These are phyloP conservation scores for Mortierella sp. DNA, from an alignment of 371 early-diverging fungal genomes.

Conservation along the genomic window DNA sequence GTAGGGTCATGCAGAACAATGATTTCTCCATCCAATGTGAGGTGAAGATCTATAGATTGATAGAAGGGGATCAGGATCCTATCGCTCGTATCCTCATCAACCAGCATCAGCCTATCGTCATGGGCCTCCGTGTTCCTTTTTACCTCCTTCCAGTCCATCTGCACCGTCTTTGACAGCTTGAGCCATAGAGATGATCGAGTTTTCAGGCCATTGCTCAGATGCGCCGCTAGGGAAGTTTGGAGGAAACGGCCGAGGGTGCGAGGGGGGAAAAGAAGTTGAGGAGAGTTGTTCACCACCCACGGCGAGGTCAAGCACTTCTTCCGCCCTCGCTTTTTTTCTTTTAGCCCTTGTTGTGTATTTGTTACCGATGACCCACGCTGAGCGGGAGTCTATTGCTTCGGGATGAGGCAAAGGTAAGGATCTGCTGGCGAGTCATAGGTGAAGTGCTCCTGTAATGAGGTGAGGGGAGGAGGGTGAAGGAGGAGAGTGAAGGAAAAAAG, in stretches of 20 bases:
- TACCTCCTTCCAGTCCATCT: slow-evolving; percentile 72
- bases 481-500: not conserved
- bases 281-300: not conserved
- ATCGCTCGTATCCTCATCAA: too few species aligned
- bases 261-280: slow-evolving; percentile 1
- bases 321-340: not conserved
- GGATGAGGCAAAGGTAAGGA: slow-evolving; percentile 36
- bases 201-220: slow-evolving; percentile 71
- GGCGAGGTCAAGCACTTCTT: too few species aligned
- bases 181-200: slow-evolving; percentile 67
- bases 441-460: not conserved
- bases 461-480: not conserved
- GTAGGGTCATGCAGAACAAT: slow-evolving; percentile 73
- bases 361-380: slow-evolving; percentile 52
- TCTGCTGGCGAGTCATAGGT: slow-evolving; percentile 27
- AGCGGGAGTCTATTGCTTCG: slow-evolving; percentile 38
- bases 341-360: not conserved
- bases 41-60: slow-evolving; percentile 61
- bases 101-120: too few species aligned
- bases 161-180: slow-evolving; percentile 68
- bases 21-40: slow-evolving; percentile 70
- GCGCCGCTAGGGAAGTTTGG: slow-evolving; percentile 56
- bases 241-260: not conserved
- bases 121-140: too few species aligned
- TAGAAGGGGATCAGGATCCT: not conserved